Conservation (phyloP, 768 basidiomycete genomes). For the Russula abietina region DNA sequence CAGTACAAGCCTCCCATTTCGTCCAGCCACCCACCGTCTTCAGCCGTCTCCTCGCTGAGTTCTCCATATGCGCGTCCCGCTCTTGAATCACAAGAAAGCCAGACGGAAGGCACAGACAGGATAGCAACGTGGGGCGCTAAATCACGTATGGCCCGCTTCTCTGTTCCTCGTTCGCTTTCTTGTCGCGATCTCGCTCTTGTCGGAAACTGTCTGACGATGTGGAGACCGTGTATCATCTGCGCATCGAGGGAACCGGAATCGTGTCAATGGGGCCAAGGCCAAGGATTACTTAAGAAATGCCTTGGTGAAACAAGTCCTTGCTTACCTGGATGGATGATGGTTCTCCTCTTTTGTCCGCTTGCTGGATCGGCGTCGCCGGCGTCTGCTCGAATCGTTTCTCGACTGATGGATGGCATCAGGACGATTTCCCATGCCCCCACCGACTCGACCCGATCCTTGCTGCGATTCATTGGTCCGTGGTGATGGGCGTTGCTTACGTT, state of each 20-base stretch:
- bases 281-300: neutral
- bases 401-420: neutral
- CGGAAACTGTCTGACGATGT: neutral
- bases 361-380: neutral
- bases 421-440: neutral
- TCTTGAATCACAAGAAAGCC: neutral
- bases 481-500: neutral
- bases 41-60: neutral
- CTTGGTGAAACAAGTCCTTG: neutral
- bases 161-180: neutral
- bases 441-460: neutral
- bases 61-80: neutral
- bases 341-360: too few species aligned
- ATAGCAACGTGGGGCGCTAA: too few species aligned
- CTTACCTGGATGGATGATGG: too few species aligned
- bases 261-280: neutral
- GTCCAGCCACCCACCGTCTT: neutral
- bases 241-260: neutral
- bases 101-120: conserved; percentile 1
- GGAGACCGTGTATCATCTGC: neutral
- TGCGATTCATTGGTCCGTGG: neutral
- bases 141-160: neutral
- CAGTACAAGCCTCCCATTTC: neutral
- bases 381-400: neutral
- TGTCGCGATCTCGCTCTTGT: neutral